Conservation (phyloP, 2,329 filamentous ascomycete species). For the Tolypocladium capitatum region DNA sequence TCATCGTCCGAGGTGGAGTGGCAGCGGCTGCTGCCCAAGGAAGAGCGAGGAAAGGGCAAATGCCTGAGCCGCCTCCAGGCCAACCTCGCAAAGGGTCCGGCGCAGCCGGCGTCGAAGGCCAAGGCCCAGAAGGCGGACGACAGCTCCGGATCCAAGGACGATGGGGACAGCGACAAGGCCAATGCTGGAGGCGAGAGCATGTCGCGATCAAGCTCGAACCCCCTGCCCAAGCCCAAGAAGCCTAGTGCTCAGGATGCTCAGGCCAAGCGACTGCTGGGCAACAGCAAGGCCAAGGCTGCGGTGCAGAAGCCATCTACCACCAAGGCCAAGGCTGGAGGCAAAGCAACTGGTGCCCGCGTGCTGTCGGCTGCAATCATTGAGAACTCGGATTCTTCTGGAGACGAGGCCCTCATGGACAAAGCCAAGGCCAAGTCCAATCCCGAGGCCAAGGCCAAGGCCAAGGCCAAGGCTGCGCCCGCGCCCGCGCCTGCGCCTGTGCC, state of each 20-base stretch:
- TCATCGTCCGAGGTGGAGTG: conserved; percentile 43
- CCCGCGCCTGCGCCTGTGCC: background rate
- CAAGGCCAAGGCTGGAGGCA: conserved; percentile 24
- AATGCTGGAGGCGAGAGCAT: conserved; percentile 26
- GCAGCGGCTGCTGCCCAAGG: conserved; percentile 44
- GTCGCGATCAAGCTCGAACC: conserved; percentile 37
- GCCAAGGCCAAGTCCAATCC: conserved; percentile 17
- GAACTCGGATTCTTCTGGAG: conserved; percentile 43
- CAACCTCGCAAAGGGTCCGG: conserved; percentile 39
- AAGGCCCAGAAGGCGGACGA: conserved; percentile 39
- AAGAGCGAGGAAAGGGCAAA: conserved; percentile 45
- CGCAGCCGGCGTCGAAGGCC: conserved; percentile 33
- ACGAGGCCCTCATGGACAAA: conserved; percentile 23
- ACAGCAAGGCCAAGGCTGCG: conserved; percentile 20
- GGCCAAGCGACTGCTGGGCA: conserved; percentile 37
- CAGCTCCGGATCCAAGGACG: conserved; percentile 26
- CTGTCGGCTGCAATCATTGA: conserved; percentile 43
- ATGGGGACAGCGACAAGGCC: conserved; percentile 16
- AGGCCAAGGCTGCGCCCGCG: background rate
- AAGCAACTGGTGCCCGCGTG: conserved; percentile 28
- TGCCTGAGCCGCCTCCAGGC: conserved; percentile 49
- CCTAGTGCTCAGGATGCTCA: conserved; percentile 37
- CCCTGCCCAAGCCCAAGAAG: conserved; percentile 45
- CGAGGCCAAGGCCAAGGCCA: conserved; percentile 5
- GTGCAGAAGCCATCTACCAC: conserved; percentile 21